These are phyloP conservation scores for Colletotrichum cuscutae DNA, from an alignment of 2,329 filamentous ascomycete species.

Conservation along the genomic window DNA sequence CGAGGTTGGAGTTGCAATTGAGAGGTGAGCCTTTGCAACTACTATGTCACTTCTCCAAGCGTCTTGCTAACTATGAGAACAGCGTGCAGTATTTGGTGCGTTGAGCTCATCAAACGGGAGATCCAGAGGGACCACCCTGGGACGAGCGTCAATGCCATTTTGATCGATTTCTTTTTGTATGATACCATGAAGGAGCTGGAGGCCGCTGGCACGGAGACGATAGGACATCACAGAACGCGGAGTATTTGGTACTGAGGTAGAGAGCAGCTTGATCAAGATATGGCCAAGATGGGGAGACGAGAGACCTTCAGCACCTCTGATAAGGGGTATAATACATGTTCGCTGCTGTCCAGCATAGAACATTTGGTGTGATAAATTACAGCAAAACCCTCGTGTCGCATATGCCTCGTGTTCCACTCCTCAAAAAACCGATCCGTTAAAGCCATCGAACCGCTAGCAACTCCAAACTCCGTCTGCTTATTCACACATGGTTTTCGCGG, in stretches of 20 bases:
- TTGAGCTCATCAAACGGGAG: constrained; percentile 86
- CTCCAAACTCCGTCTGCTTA: constrained; percentile 19
- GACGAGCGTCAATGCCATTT: constrained; percentile 81
- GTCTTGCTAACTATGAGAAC: constrained; percentile 1
- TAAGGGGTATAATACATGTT: constrained; percentile 11
- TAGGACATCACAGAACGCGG: constrained; percentile 88
- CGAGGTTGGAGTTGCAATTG: constrained; percentile 86
- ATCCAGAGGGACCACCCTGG: constrained; percentile 80
- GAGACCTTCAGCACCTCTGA: neutral
- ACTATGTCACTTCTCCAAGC: too few relatives aligned
- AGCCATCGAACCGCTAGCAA: neutral
- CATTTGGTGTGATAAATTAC: neutral
- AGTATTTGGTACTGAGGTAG: constrained; percentile 86
- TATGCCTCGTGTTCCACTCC: constrained; percentile 4
- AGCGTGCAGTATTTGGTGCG: constrained; percentile 96
- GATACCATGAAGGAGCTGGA: constrained; percentile 93
- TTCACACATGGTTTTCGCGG: neutral
- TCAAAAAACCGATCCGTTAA: neutral
- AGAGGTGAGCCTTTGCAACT: constrained; percentile 64
- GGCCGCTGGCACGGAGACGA: constrained; percentile 64
- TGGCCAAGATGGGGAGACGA: neutral
- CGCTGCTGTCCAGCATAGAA: neutral
- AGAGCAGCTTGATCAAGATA: constrained; percentile 35
- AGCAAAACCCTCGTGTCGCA: neutral
- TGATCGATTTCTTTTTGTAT: constrained; percentile 98